Conservation (phyloP, 805 yeast genomes). For the Helenozyma rhizophorensis region DNA sequence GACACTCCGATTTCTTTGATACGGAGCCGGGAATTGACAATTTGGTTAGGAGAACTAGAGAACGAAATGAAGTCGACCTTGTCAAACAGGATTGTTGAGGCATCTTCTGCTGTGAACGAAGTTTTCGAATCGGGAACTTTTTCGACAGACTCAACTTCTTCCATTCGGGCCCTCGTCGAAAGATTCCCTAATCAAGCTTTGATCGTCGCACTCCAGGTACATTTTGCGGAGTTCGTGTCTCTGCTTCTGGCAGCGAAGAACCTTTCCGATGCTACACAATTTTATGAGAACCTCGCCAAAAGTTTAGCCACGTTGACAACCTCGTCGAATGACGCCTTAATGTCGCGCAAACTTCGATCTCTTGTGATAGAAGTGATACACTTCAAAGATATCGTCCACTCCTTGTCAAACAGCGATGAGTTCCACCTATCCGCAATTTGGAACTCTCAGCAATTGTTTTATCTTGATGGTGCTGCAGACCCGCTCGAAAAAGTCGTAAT, state of each 20-base stretch:
- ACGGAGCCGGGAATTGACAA: conserved; percentile 43
- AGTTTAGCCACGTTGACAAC: conserved; percentile 24
- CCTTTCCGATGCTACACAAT: background rate
- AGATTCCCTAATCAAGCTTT: conserved; percentile 53
- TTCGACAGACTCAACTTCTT: background rate
- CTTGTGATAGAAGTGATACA: conserved; percentile 67
- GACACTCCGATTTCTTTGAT: conserved; percentile 39
- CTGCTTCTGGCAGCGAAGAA: conserved; percentile 9
- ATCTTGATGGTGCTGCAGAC: conserved; percentile 26
- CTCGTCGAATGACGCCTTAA: conserved; percentile 14
- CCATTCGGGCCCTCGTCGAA: conserved; percentile 31
- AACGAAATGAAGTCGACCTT: conserved; percentile 46
- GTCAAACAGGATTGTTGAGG: conserved; percentile 23
- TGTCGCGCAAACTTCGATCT: conserved; percentile 48
- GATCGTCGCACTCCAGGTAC: conserved; percentile 51
- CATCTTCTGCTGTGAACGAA: conserved; percentile 27
- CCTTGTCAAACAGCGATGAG: conserved; percentile 3
- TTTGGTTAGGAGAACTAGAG: conserved; percentile 64
- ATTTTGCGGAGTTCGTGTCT: conserved; percentile 48
- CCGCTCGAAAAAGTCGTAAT: conserved; percentile 37
- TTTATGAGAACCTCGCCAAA: conserved; percentile 12
- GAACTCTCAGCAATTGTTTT: conserved; percentile 52
- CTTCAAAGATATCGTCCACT: conserved; percentile 41
- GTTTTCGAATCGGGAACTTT: conserved; percentile 6
- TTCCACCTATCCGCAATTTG: conserved; percentile 32